Evolutionary conservation across 176 grass and related monocot genomes (phyloP), one percentile per base, ranked within the genome.

Genomic region (Luzula sylvatica): DNA sequence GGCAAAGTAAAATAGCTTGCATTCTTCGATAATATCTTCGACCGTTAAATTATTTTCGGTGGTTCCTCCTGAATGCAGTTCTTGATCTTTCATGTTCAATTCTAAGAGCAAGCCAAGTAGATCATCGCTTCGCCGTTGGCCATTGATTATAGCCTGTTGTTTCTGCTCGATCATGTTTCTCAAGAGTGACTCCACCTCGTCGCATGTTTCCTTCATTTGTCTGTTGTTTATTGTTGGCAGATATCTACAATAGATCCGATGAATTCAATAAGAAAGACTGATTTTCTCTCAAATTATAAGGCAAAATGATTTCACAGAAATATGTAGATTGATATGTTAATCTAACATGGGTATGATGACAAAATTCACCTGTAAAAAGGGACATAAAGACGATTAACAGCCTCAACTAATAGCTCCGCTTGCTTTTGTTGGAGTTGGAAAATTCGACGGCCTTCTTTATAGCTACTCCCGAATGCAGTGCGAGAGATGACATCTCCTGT

Each of bases 1-100:
- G 0, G 87, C 77, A 22, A 94, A 69, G 65, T 86, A 94, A 62
- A 94, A 93, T 13, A 86, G 53, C 61, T 93, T 94, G 66, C 87
- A 86, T 67, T 94, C 87, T 67, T 86, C 77, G 0, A 86, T 54
- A 53, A 94, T 71, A n/a, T 84, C 86, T 20, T 92, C 86, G 0
- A 35, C 77, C 11, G 58, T 85, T 55, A 92, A 72, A 19, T 63
- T 74, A 29, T 50, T 43, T 38, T 23, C 38, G 2, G 66, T 4
- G 14, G 7, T 21, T 2, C 7, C 47, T 51, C 17, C 47, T 51
- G 47, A 51, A 51, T 51, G 11, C 21, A 21, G 35, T 40, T 49
- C 24, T 26, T 65, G 71, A 9, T 27, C 75, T 23, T 66, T 68
- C 46, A 39, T 69, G 58, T 77, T 92, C 0, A 73, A 72, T 46